A percentile compares a stretch with the other conserved stretches of the same genome.
Conservation (phyloP, 805 yeast species). For the Scheffersomyces stipitis region DNA sequence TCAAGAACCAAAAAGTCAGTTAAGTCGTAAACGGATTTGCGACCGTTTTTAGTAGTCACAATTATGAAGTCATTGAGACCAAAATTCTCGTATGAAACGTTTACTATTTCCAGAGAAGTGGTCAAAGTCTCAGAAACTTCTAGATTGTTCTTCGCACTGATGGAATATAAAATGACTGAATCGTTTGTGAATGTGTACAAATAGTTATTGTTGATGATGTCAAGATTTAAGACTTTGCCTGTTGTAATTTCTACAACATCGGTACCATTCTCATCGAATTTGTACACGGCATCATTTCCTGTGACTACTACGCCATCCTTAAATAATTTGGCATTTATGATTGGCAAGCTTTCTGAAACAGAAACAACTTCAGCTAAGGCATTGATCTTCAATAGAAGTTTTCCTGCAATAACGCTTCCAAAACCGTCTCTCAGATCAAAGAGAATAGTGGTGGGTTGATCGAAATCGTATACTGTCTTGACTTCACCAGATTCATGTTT, state of each 20-base stretch:
- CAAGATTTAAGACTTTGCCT: neutral
- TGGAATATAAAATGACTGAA: conserved; percentile 4
- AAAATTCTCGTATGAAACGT: conserved; percentile 1
- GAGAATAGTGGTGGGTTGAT: too few relatives aligned
- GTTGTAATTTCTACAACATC: neutral
- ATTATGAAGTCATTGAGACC: conserved; percentile 10
- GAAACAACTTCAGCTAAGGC: conserved; percentile 2
- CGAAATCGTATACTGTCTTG: conserved; percentile 2
- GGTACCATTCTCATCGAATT: conserved; percentile 3
- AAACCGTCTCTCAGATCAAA: conserved; percentile 14
- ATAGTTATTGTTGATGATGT: conserved; percentile 8
- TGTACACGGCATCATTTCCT: conserved; percentile 5
- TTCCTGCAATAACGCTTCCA: conserved; percentile 11
- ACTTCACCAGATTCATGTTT: conserved; percentile 1
- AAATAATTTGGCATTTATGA: conserved; percentile 4
- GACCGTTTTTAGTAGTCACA: conserved; percentile 1
- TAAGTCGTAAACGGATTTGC: conserved; percentile 15
- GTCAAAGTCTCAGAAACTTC: conserved; percentile 1
- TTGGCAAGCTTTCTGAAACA: conserved; percentile 1
- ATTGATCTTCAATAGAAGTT: conserved; percentile 7
- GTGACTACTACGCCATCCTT: conserved; percentile 11
- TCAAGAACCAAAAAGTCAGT: conserved; percentile 20
- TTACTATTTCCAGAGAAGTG: neutral
- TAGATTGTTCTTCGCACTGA: conserved; percentile 1
- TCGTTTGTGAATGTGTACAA: neutral